Percentiles rank a stretch among this genome's conserved stretches.
Conservation (phyloP, 495 filamentous ascomycete genomes). For the Cercophora samala region DNA sequence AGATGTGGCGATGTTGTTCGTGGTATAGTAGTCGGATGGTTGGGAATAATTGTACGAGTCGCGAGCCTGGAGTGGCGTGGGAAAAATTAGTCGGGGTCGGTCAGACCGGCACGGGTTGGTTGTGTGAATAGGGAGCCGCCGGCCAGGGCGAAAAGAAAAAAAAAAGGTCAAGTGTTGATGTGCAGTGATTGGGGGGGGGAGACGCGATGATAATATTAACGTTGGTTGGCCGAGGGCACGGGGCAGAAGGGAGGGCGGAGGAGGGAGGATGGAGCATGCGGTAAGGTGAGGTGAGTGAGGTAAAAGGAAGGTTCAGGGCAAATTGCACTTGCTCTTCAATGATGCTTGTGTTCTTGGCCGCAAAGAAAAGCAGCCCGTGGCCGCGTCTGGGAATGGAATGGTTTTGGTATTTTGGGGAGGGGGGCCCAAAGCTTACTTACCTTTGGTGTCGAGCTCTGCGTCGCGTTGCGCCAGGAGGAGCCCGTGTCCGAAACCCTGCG, state of each 20-base stretch:
- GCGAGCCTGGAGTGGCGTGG: slow-evolving; percentile 42
- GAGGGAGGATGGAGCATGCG: background rate
- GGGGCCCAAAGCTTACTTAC: slow-evolving; percentile 32
- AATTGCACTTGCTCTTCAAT: background rate
- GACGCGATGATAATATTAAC: slow-evolving; percentile 7
- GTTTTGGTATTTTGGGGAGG: slow-evolving; percentile 4
- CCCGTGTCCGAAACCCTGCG: slow-evolving; percentile 43
- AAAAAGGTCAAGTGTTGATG: background rate
- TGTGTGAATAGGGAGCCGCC: background rate
- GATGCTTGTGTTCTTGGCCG: background rate
- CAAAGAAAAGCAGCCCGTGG: too few relatives aligned
- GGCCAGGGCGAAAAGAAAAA: background rate
- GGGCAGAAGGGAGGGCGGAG: background rate
- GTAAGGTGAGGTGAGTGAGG: too few relatives aligned
- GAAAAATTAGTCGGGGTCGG: slow-evolving; percentile 26
- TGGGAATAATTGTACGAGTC: slow-evolving; percentile 50
- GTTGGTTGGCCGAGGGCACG: background rate
- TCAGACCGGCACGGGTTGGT: slow-evolving; percentile 11
- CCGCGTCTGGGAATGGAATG: slow-evolving; percentile 7
- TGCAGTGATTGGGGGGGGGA: background rate
- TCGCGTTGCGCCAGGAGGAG: slow-evolving; percentile 38
- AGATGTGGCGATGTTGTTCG: slow-evolving; percentile 49
- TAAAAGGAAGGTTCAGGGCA: too few relatives aligned
- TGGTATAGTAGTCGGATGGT: slow-evolving; percentile 54
- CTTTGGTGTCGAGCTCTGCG: slow-evolving; percentile 40